Evolutionary conservation across 192 early-diverging fungal species (phyloP), one percentile per base, ranked within the genome.

Genomic region (Coemansia sp.): DNA sequence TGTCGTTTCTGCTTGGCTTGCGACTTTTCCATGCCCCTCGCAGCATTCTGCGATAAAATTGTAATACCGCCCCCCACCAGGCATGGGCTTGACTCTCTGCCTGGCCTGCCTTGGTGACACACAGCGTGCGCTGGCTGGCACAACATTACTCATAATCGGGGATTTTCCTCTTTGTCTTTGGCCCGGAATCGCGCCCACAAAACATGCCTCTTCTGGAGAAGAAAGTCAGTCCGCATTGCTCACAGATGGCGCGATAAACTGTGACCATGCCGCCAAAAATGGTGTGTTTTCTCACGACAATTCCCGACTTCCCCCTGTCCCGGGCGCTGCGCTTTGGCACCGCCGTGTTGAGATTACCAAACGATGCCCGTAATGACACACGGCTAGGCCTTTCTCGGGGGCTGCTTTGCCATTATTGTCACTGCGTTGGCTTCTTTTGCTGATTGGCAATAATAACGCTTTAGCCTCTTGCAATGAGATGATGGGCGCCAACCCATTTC

Each of bases 231-330:
- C 57, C 39, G 26, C 26, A 40, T 22, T 41, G 15, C 37, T n/a
- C 12, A 11, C 57, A 41, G 39, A 59, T 59, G 57, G 39, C 39
- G 57, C 57, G 57, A 59, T 59, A 41, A 39, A 37, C 57, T 59
- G 57, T 40, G 36, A 39, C 39, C 39, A n/a, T 59, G 12, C 19
- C 32, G n/a, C 57, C 8, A 40, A 37, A 36, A 36, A n/a, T 21
- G 54, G 21, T n/a, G 32, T 40, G 8, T n/a, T 58, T 58, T 40
- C 16, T 40, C 42, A 12, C 1, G 42, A 13, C 8, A 12, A 52
- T 11, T 12, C 19, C 49, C 47, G 16, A 12, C 22, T 7, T 12
- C 49, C 19, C 8, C 18, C 49, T 19, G 21, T 22, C 8, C n/a
- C n/a, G n/a, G n/a, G n/a, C n/a, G n/a, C n/a, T n/a, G n/a, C n/a